Conservation (phyloP, 208 protist species). For the Balamuthia mandrillaris region DNA sequence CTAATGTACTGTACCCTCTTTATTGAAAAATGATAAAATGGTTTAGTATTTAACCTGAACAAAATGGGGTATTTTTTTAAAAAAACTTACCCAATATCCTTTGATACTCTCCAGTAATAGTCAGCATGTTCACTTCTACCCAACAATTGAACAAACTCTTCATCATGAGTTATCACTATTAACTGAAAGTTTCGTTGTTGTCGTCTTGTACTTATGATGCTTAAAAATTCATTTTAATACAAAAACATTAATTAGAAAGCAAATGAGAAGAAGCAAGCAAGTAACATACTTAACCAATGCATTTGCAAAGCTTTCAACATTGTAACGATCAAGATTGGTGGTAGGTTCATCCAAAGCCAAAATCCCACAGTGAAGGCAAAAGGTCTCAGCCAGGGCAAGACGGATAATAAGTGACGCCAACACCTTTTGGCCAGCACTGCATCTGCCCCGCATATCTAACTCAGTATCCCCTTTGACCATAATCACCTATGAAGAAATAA, state of each 20-base stretch:
- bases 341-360: conserved; percentile 99
- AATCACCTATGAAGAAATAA: conserved; percentile 82
- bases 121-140: conserved; percentile 40
- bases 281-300: conserved; percentile 58
- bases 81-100: conserved; percentile 3
- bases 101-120: conserved; percentile 59
- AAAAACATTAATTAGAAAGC: conserved; percentile 33
- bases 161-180: conserved; percentile 99
- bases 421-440: conserved; percentile 95
- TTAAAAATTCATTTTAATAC: not conserved
- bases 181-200: conserved; percentile 88
- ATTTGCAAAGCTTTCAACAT: conserved; percentile 78
- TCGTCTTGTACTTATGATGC: conserved; percentile 52
- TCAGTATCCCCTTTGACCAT: conserved; percentile 90
- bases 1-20: conserved; percentile 32
- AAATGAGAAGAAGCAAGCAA: not conserved
- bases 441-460: conserved; percentile 98
- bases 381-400: conserved; percentile 97
- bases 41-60: not conserved
- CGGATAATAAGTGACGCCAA: conserved; percentile 98
- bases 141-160: conserved; percentile 86
- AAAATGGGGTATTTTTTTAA: not conserved
- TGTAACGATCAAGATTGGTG: conserved; percentile 95
- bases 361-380: conserved; percentile 98
- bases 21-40: not conserved